Conservation (phyloP, 805 yeast genomes). For the Alloascoidea africana region DNA sequence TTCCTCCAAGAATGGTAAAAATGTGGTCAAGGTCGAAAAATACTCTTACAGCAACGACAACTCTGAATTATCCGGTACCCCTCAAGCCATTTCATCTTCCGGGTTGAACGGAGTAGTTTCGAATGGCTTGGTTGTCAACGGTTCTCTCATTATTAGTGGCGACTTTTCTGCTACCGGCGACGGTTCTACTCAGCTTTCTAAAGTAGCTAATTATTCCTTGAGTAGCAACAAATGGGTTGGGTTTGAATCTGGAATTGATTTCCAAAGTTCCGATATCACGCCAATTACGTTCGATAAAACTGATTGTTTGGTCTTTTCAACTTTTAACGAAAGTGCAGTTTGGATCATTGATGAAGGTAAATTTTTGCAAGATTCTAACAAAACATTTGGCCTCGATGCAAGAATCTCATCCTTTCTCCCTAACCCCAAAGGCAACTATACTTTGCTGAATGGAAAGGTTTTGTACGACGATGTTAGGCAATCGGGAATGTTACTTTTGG, state of each 20-base stretch:
- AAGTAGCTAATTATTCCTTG: constrained; percentile 21
- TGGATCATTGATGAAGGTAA: not conserved
- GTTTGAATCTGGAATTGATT: constrained; percentile 20
- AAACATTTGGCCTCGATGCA: not conserved
- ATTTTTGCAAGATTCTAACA: not conserved
- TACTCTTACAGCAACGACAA: no score
- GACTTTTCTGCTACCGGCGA: constrained; percentile 23
- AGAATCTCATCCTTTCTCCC: not conserved
- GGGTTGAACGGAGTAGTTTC: constrained; percentile 26
- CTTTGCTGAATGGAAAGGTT: not conserved
- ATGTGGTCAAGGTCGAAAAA: no score
- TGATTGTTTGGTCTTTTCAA: constrained; percentile 10
- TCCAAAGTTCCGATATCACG: constrained; percentile 4
- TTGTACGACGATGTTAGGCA: not conserved
- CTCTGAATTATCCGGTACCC: no score
- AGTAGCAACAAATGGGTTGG: constrained; percentile 25
- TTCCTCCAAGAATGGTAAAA: no score
- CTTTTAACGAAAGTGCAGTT: not conserved
- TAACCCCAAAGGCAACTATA: constrained; percentile 3
- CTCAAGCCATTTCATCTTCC: constrained; percentile 15
- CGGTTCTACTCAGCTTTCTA: no score
- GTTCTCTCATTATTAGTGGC: constrained; percentile 31
- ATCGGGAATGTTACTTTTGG: not conserved
- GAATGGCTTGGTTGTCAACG: constrained; percentile 17
- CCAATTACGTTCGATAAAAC: constrained; percentile 12